Evolutionary conservation across 2,329 filamentous ascomycete species (phyloP).

Genomic region (Alternaria alternata): DNA sequence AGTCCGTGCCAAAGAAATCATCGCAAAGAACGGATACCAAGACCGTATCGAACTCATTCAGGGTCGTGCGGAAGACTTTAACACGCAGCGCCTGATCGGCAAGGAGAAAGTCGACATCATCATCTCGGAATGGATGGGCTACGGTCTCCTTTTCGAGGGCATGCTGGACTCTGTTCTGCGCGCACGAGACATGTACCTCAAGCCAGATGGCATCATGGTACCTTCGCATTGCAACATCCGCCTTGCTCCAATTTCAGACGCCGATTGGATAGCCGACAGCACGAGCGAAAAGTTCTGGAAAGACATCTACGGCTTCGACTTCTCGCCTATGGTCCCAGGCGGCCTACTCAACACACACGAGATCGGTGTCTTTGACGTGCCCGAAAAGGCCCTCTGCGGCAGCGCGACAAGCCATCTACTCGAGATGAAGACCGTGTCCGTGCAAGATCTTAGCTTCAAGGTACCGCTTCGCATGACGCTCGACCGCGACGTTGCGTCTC

Average conservation of each 20-base stretch:
- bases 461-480: slow-evolving; percentile 71
- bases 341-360: slow-evolving; percentile 74
- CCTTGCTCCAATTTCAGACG: slow-evolving; percentile 80
- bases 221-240: slow-evolving; percentile 86
- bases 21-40: slow-evolving; percentile 80
- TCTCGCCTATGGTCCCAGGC: slow-evolving; percentile 85
- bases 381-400: slow-evolving; percentile 52
- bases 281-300: slow-evolving; percentile 78
- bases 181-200: slow-evolving; percentile 86
- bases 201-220: slow-evolving; percentile 80
- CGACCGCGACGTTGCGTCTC: slow-evolving; percentile 66
- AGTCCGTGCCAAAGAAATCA: slow-evolving; percentile 82
- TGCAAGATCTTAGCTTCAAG: slow-evolving; percentile 78
- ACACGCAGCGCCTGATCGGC: slow-evolving; percentile 63
- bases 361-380: slow-evolving; percentile 45
- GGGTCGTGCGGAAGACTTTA: slow-evolving; percentile 87
- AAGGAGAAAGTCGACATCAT: slow-evolving; percentile 83
- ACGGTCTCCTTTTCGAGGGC: slow-evolving; percentile 89
- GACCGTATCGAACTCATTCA: slow-evolving; percentile 79
- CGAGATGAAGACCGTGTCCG: slow-evolving; percentile 75
- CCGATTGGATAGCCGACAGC: slow-evolving; percentile 78
- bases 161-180: slow-evolving; percentile 94
- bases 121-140: slow-evolving; percentile 98
- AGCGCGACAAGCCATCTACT: slow-evolving; percentile 74
- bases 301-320: slow-evolving; percentile 93